Evolutionary conservation across 495 filamentous ascomycete species (phyloP).

Genomic region (Emericellopsis terricola): DNA sequence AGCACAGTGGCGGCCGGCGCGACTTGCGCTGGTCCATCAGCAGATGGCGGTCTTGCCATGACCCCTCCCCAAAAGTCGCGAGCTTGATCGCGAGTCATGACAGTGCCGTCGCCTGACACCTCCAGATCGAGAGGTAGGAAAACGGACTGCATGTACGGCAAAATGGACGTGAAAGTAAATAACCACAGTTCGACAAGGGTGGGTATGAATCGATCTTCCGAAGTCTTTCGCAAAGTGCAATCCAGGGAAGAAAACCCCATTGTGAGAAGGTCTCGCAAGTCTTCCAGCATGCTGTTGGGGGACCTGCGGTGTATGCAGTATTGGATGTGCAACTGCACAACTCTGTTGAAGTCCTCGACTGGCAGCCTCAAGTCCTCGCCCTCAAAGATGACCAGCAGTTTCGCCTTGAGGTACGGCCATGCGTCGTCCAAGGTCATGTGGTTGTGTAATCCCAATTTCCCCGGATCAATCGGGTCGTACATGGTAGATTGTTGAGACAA

Average conservation of each 20-base stretch:
- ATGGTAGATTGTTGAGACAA: slow-evolving; percentile 5
- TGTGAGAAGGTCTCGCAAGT: slow-evolving; percentile 59
- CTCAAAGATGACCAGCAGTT: slow-evolving; percentile 80
- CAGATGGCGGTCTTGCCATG: slow-evolving; percentile 7
- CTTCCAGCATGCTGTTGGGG: slow-evolving; percentile 54
- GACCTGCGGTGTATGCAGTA: slow-evolving; percentile 51
- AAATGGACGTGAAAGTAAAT: slow-evolving; percentile 68
- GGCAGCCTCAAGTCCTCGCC: slow-evolving; percentile 78
- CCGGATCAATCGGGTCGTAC: slow-evolving; percentile 26
- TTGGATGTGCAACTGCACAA: slow-evolving; percentile 65
- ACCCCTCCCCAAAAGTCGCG: slow-evolving; percentile 74
- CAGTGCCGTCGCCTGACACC: slow-evolving; percentile 63
- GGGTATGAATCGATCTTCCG: slow-evolving; percentile 71
- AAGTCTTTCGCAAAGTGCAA: slow-evolving; percentile 52
- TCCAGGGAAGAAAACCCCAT: slow-evolving; percentile 80
- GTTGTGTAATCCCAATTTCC: slow-evolving; percentile 44
- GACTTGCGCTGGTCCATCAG: slow-evolving; percentile 8
- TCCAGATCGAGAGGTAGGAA: slow-evolving; percentile 90
- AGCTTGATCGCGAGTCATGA: slow-evolving; percentile 60
- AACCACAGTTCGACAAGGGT: slow-evolving; percentile 88
- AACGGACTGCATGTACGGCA: slow-evolving; percentile 92
- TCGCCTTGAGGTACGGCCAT: slow-evolving; percentile 86
- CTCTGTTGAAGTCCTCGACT: slow-evolving; percentile 84
- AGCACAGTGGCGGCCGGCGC: slow-evolving; percentile 31
- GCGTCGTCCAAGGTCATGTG: slow-evolving; percentile 81